Evolutionary conservation across 345 rosid genomes (phyloP).

Genomic region (Eutrema japonicum): DNA sequence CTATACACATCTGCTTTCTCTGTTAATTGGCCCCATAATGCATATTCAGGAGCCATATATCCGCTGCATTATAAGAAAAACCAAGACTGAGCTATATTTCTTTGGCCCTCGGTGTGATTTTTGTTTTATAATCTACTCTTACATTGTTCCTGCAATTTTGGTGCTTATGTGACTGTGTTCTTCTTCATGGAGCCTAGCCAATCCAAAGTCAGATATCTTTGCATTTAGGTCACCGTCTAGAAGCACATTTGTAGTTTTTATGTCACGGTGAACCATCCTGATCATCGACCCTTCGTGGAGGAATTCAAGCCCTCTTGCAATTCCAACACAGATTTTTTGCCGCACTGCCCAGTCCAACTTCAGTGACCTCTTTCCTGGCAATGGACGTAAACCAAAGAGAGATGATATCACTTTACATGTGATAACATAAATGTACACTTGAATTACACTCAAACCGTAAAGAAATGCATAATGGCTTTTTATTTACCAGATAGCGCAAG

Average conservation of each 20-base stretch:
- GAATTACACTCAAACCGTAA: not conserved
- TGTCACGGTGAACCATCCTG: conserved; percentile 68
- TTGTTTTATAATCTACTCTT: not conserved
- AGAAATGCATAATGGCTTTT: not conserved
- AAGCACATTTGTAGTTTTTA: conserved; percentile 62
- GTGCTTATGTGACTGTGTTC: conserved; percentile 65
- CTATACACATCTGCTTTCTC: conserved; percentile 57
- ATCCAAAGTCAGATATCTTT: conserved; percentile 71
- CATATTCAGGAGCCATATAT: conserved; percentile 63
- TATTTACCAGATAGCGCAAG: conserved; percentile 36
- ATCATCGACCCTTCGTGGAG: conserved; percentile 63
- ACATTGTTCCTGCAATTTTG: conserved; percentile 71
- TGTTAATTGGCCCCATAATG: conserved; percentile 52
- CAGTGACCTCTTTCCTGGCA: not conserved
- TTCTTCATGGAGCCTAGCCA: conserved; percentile 60
- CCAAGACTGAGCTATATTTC: not conserved
- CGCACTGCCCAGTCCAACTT: conserved; percentile 57
- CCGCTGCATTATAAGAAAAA: conserved; percentile 38
- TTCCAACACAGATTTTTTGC: conserved; percentile 55
- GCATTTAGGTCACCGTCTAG: conserved; percentile 57
- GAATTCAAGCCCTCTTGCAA: conserved; percentile 63
- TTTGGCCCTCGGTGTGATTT: not conserved
- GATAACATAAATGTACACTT: not conserved
- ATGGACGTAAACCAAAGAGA: not conserved
- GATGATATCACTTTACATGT: too few species aligned